Evolutionary conservation across 2,329 filamentous ascomycete species (phyloP), one percentile per base, ranked within the genome.

Genomic region (Basipetospora sp.): DNA sequence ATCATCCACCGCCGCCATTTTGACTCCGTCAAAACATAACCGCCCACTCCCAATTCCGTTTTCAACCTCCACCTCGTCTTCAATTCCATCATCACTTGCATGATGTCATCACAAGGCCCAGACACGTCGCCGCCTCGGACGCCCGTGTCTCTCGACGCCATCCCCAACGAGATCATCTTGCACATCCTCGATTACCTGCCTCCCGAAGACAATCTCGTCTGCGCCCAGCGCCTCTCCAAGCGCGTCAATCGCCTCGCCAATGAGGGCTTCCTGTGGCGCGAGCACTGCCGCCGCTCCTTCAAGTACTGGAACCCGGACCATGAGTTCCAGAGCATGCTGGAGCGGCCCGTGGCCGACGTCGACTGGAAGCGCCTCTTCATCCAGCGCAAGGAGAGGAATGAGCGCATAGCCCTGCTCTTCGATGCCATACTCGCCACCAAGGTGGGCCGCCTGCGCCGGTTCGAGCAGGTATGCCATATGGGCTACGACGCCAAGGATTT

Each of bases 401-500:
- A 46, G 13, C 53, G 56, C 39, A 69, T 72, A 19, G 63, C 65
- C 8, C 50, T 49, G 8, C 58, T 77, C 6, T 60, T 96, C 40
- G 65, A 87, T 44, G 67, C 63, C 20, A 75, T 94, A 41, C 62
- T 96, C 38, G 55, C 63, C n/a, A 76, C 71, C 22, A 82, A 85
- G 53, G 68, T 76, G 26, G 67, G 73, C 38, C 77, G 86, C 15
- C 68, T 85, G 40, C 65, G 68, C 39, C 77, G 77, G 49, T 77
- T 85, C 44, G 73, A 80, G 47, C 60, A 68, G 36, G 80, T 96
- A 43, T 75, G 81, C 38, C 61, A 65, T 19, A 66, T 77, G 49
- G 86, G 86, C 1, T 88, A 87, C 50, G 86, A 96, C 60, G 82
- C 80, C 32, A 94, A 94, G 54, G 87, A 94, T 54, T 77, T 77